Conservation (phyloP, 148 eudicot genomes). For the Dysphania ambrosioides region DNA sequence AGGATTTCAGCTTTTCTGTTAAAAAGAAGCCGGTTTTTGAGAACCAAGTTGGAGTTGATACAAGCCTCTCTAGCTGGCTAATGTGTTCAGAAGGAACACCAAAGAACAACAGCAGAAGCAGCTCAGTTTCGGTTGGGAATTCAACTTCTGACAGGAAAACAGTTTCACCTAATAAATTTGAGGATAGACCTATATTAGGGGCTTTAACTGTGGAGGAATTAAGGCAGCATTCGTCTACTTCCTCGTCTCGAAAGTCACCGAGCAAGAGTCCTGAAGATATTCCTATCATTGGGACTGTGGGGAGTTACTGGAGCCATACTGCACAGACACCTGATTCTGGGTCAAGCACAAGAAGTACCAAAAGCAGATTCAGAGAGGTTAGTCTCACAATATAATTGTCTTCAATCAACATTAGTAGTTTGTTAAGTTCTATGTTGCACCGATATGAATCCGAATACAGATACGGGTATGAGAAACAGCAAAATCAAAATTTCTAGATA, state of each 20-base stretch:
- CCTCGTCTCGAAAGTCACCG: conserved; percentile 43
- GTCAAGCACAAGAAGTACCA: conserved; percentile 33
- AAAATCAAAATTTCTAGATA: too few species aligned
- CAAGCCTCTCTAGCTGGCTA: conserved; percentile 74
- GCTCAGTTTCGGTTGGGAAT: conserved; percentile 44
- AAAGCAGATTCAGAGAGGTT: conserved; percentile 39
- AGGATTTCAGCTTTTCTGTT: conserved; percentile 18
- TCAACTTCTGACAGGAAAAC: conserved; percentile 28
- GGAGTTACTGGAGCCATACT: conserved; percentile 69
- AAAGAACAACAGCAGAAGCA: conserved; percentile 30
- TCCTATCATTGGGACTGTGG: conserved; percentile 57
- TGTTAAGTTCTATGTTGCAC: too few species aligned
- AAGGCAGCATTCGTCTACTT: conserved; percentile 36
- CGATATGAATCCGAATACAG: too few species aligned
- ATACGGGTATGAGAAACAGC: too few species aligned
- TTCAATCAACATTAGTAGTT: neutral
- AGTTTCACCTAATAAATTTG: conserved; percentile 37
- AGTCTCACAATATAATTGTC: neutral
- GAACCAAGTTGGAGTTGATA: conserved; percentile 42
- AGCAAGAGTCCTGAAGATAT: conserved; percentile 43
- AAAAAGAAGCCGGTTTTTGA: neutral
- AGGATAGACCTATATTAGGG: conserved; percentile 54
- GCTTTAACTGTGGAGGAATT: conserved; percentile 50
- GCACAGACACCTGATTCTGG: conserved; percentile 28
- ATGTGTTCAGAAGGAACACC: conserved; percentile 31